phyloP scores from a whole-genome alignment of 2,329 filamentous ascomycete species.

The Bretziella fagacearum region DNA sequence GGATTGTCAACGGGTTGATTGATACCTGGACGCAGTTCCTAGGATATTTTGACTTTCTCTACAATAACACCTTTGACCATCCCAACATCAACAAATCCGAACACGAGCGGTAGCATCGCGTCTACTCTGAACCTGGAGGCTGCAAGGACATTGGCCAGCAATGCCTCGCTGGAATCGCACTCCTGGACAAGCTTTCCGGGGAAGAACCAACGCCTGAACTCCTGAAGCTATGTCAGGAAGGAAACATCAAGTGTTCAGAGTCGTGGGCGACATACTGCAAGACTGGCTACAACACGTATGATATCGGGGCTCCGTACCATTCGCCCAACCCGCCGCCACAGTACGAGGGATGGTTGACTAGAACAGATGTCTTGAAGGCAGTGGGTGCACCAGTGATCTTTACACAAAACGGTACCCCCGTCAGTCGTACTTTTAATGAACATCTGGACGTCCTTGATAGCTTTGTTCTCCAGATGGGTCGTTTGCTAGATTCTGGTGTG shows the following conservation, averaged over 20 bases:
- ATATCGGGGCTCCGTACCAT: constrained; percentile 36
- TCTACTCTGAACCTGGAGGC: not conserved
- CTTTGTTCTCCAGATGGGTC: constrained; percentile 31
- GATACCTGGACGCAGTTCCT: constrained; percentile 46
- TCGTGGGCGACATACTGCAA: not conserved
- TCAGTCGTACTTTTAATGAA: constrained; percentile 35
- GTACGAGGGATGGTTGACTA: constrained; percentile 49
- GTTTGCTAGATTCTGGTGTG: constrained; percentile 44
- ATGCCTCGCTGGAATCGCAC: not conserved
- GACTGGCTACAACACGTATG: constrained; percentile 41
- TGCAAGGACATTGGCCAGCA: not conserved
- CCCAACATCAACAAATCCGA: constrained; percentile 16
- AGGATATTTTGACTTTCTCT: constrained; percentile 25
- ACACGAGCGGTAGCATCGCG: not conserved
- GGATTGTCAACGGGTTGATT: constrained; percentile 55
- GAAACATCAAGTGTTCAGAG: constrained; percentile 15
- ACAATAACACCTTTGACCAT: constrained; percentile 38
- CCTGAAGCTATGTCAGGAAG: constrained; percentile 30
- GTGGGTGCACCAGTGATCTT: constrained; percentile 47
- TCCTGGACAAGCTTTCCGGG: constrained; percentile 32
- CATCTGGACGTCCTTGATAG: constrained; percentile 19
- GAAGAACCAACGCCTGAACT: constrained; percentile 36
- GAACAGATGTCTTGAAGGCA: constrained; percentile 35
- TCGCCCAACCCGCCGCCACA: constrained; percentile 48
- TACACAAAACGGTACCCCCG: constrained; percentile 45